Conservation (phyloP, 805 yeast genomes). For the Kluyveromyces dobzhanskii region DNA sequence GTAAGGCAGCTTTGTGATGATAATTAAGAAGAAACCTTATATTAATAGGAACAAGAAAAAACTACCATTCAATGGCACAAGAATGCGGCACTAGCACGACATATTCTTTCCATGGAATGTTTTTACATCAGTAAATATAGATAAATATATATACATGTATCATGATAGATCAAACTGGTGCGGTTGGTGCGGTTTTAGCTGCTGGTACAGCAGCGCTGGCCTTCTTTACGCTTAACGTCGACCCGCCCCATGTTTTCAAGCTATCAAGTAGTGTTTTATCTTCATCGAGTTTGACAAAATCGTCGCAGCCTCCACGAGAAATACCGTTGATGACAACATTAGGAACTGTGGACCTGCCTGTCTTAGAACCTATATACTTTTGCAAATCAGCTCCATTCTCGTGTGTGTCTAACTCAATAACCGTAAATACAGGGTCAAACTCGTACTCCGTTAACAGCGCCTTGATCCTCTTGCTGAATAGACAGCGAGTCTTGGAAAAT, state of each 20-base stretch:
- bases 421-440: conserved; percentile 60
- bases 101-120: too few species aligned
- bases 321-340: conserved; percentile 68
- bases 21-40: too few species aligned
- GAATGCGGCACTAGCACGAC: too few species aligned
- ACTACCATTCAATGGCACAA: too few species aligned
- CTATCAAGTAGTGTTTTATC: conserved; percentile 43
- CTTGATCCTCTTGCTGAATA: conserved; percentile 68
- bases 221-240: conserved; percentile 12
- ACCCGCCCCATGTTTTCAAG: conserved; percentile 33
- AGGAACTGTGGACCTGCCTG: conserved; percentile 87
- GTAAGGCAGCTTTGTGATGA: too few species aligned
- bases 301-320: conserved; percentile 87
- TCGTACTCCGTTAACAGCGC: conserved; percentile 48
- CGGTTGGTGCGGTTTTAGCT: too few species aligned
- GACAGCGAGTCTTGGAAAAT: conserved; percentile 53
- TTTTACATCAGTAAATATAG: too few species aligned
- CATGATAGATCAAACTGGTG: too few species aligned
- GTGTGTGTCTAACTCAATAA: conserved; percentile 80
- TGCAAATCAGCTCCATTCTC: conserved; percentile 70
- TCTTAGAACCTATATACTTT: conserved; percentile 51
- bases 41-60: too few species aligned
- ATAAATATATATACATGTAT: too few species aligned
- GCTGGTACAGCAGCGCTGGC: too few species aligned
- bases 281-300: conserved; percentile 54